Conservation (phyloP, 1,284 basidiomycete species). For the Fomes fomentarius region DNA sequence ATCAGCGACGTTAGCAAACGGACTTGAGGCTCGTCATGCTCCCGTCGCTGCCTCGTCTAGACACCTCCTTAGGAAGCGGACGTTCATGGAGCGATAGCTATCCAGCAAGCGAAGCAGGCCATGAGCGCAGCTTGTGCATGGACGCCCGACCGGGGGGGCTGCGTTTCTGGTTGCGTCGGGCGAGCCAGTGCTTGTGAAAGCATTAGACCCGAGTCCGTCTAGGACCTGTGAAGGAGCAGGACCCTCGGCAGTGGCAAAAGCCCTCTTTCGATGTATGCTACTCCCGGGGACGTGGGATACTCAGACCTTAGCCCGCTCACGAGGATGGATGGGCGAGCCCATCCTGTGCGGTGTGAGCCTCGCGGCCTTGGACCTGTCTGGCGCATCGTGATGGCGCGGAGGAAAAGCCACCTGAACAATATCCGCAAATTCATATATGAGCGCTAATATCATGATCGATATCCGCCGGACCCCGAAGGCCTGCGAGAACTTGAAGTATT, state of each 20-base stretch:
- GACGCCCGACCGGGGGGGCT: background rate
- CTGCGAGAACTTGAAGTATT: too few relatives aligned
- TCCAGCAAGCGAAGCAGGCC: too few relatives aligned
- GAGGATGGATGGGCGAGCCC: background rate
- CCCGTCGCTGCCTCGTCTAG: background rate
- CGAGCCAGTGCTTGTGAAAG: background rate
- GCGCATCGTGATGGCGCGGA: too few relatives aligned
- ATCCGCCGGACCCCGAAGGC: too few relatives aligned
- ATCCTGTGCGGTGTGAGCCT: background rate
- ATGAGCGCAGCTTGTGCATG: too few relatives aligned
- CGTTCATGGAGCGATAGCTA: background rate
- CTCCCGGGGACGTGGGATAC: background rate
- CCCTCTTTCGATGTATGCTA: background rate
- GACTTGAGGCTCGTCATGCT: too few relatives aligned
- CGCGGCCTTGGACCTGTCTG: constrained; percentile 2
- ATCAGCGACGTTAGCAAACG: background rate
- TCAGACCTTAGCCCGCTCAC: constrained; percentile 3
- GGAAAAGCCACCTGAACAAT: too few relatives aligned
- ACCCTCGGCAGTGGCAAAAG: background rate
- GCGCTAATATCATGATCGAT: too few relatives aligned
- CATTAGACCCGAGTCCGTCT: background rate
- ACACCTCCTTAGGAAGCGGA: background rate
- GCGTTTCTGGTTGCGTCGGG: background rate
- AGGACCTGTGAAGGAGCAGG: background rate
- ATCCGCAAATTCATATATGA: too few relatives aligned